These are phyloP conservation scores for Salix viminalis DNA, from an alignment of 345 rosid genomes.

Conservation along the genomic window DNA sequence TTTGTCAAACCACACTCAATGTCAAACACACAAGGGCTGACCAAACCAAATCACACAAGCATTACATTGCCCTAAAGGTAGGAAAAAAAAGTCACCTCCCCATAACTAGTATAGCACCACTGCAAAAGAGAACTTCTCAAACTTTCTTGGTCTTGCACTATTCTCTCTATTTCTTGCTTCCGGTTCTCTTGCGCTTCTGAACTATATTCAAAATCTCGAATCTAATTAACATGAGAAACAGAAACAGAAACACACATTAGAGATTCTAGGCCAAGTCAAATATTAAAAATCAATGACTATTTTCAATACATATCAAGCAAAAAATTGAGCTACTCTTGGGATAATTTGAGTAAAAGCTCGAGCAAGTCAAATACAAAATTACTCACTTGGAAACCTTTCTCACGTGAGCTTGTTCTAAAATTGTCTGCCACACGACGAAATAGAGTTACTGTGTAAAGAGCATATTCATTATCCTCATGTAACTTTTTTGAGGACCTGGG, in stretches of 20 bases:
- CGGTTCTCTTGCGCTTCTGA: slow-evolving; percentile 77
- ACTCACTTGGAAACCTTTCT: slow-evolving; percentile 92
- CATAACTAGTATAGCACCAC: slow-evolving; percentile 96
- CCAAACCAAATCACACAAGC: background rate
- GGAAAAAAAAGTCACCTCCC: slow-evolving; percentile 56
- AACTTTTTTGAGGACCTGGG: slow-evolving; percentile 93
- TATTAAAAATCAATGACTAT: background rate
- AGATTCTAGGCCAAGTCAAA: background rate
- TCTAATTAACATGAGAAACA: slow-evolving; percentile 36
- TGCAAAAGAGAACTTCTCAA: slow-evolving; percentile 88
- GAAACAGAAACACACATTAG: slow-evolving; percentile 3
- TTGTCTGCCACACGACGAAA: slow-evolving; percentile 93
- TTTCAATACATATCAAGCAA: background rate
- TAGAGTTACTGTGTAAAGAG: slow-evolving; percentile 82
- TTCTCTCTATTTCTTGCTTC: slow-evolving; percentile 76
- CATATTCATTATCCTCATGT: slow-evolving; percentile 96
- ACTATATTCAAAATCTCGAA: slow-evolving; percentile 89
- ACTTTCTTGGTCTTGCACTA: slow-evolving; percentile 73
- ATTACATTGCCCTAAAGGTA: background rate
- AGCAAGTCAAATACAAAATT: slow-evolving; percentile 2
- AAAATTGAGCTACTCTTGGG: background rate
- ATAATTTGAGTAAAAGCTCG: background rate
- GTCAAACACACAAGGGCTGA: background rate
- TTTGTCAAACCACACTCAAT: background rate
- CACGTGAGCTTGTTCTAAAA: slow-evolving; percentile 72